Evolutionary conservation across 768 basidiomycete genomes (phyloP), one percentile per base, ranked within the genome.

Genomic region (Dacryopinax spathularia): DNA sequence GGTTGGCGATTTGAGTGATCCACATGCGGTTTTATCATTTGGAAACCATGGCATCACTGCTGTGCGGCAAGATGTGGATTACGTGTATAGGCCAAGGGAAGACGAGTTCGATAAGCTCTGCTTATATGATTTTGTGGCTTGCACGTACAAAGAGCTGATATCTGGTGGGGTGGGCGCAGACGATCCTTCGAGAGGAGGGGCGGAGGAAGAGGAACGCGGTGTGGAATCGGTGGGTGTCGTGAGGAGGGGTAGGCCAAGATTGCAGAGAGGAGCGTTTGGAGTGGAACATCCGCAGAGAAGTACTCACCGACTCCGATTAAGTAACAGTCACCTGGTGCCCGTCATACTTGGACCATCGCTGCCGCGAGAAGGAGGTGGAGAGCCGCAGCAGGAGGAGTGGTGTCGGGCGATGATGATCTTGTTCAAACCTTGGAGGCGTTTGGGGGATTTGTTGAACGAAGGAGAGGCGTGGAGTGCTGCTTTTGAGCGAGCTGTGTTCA

Each of bases 401-500:
- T 73, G 71, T 62, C 65, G 73, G 0, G 60, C 76, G 2, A 79
- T 79, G 77, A 63, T 80, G 4, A 72, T 77, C n/a, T 68, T 79
- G 0, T 79, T 79, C 66, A 77, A 78, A 65, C 79, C 78, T 0
- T 79, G 78, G 79, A 27, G 70, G 0, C 29, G 60, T 44, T 41
- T 66, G 0, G n/a, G 4, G 7, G 73, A 79, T 56, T 66, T 79
- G 7, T 37, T 66, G 20, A 2, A 1, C 10, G 0, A 1, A 1
- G 48, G 33, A 10, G 62, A 71, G 31, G 59, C 69, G 0, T 78
- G 76, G 77, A 20, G 27, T 31, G 69, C 70, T 10, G 75, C 74
- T 5, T 77, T 76, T 66, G n/a, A 68, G 1, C 9, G 39, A 0
- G 5, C 5, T 5, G 18, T 6, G 7, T 41, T 41, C 4, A 22